Evolutionary conservation across 208 protist genomes (phyloP).

Genomic region (Trypanosoma congolense): DNA sequence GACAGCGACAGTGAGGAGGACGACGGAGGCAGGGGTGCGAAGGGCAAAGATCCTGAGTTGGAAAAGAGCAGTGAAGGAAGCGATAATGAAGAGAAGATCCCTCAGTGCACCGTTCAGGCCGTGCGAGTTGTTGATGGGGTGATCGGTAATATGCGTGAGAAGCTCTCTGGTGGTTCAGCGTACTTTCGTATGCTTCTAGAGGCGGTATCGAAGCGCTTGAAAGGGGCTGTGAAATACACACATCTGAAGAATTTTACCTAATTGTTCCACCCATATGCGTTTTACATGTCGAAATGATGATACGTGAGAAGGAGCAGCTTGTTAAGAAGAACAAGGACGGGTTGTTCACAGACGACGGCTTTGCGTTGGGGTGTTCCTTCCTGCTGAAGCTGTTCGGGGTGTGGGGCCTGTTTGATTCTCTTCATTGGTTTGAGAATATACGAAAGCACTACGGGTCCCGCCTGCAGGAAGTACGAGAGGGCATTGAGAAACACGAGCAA

Average conservation of each 20-base stretch:
- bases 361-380: constrained; percentile 94
- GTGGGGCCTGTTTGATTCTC: constrained; percentile 85
- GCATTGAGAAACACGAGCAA: constrained; percentile 25
- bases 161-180: constrained; percentile 91
- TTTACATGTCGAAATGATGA: constrained; percentile 90
- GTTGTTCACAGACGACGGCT: constrained; percentile 96
- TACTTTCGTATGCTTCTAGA: constrained; percentile 95
- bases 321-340: constrained; percentile 86
- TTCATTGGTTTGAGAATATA: constrained; percentile 94
- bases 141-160: constrained; percentile 71
- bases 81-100: constrained; percentile 11
- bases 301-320: constrained; percentile 93
- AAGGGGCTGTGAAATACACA: constrained; percentile 47
- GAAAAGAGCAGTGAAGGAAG: constrained; percentile 9
- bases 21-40: constrained; percentile 18
- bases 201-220: constrained; percentile 75
- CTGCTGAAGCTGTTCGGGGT: constrained; percentile 94
- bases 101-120: constrained; percentile 37
- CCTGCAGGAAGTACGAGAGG: constrained; percentile 19
- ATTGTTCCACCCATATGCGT: constrained; percentile 95
- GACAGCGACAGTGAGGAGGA: constrained; percentile 32
- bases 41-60: not conserved
- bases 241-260: constrained; percentile 91
- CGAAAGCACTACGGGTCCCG: constrained; percentile 31
- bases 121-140: constrained; percentile 73